A percentile compares a stretch with the other conserved stretches of the same genome.
Evolutionary conservation across 371 early-diverging fungal genomes (phyloP).

Genomic region (Chytridiales sp.): DNA sequence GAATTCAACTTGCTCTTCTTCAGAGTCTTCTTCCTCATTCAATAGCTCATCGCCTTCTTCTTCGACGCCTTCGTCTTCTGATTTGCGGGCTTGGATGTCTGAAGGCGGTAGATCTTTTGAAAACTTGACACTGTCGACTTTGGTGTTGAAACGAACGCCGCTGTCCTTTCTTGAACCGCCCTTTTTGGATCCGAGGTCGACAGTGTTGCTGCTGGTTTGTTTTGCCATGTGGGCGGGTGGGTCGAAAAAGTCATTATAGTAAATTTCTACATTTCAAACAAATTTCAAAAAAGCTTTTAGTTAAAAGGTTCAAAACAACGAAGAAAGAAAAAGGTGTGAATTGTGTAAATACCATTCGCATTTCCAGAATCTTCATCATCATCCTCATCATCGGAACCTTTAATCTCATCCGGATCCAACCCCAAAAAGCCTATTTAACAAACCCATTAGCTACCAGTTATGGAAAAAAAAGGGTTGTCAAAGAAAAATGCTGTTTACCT

Average conservation of each 20-base stretch:
- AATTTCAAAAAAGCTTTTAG: background rate
- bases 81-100: background rate
- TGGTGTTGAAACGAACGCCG: constrained; percentile 17
- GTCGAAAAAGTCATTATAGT: constrained; percentile 53
- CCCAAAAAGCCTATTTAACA: constrained; percentile 18
- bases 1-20: constrained; percentile 12
- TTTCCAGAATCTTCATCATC: constrained; percentile 43
- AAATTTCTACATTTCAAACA: constrained; percentile 33
- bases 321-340: background rate
- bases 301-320: background rate
- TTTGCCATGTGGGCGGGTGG: constrained; percentile 23
- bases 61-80: background rate
- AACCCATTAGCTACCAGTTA: background rate
- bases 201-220: background rate
- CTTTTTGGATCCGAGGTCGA: background rate
- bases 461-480: constrained; percentile 4
- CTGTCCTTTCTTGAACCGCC: background rate
- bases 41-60: too few relatives aligned
- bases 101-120: constrained; percentile 17
- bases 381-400: constrained; percentile 35
- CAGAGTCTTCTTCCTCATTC: constrained; percentile 1
- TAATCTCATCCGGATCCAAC: constrained; percentile 28
- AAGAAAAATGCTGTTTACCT: constrained; percentile 10
- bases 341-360: constrained; percentile 37
- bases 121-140: constrained; percentile 14